Conservation (phyloP, 106 monocot species). For the Hemerocallis citrina region DNA sequence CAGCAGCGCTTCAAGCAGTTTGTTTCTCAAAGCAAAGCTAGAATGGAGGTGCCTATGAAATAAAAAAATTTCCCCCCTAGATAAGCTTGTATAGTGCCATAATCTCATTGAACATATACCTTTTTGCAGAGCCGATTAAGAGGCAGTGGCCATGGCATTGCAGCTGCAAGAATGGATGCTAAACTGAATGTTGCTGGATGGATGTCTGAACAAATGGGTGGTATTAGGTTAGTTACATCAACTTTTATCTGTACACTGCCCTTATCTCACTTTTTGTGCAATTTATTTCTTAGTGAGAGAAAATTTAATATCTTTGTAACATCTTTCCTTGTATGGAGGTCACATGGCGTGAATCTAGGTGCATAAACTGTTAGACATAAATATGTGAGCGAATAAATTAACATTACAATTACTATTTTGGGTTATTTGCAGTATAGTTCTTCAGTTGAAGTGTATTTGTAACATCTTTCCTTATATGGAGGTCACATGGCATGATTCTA, state of each 20-base stretch:
- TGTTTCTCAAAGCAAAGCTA: constrained; percentile 89
- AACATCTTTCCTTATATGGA: too few relatives aligned
- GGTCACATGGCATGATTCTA: too few relatives aligned
- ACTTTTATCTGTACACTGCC: background rate
- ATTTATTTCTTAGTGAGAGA: too few relatives aligned
- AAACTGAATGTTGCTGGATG: constrained; percentile 94
- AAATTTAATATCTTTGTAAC: too few relatives aligned
- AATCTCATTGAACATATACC: background rate
- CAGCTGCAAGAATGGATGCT: constrained; percentile 97
- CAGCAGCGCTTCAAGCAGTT: constrained; percentile 92
- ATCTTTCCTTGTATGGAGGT: too few relatives aligned
- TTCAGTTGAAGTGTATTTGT: too few relatives aligned
- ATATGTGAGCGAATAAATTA: too few relatives aligned
- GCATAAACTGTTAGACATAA: too few relatives aligned
- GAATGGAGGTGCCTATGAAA: constrained; percentile 80
- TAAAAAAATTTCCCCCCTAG: background rate
- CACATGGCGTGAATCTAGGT: too few relatives aligned
- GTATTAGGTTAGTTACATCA: constrained; percentile 71
- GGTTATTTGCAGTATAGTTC: too few relatives aligned
- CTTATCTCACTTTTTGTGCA: too few relatives aligned
- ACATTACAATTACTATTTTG: too few relatives aligned
- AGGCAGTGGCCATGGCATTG: constrained; percentile 96
- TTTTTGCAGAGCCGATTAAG: constrained; percentile 70
- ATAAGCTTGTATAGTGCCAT: background rate
- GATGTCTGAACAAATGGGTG: constrained; percentile 95